These are phyloP conservation scores for Salix koriyanagi DNA, from an alignment of 345 rosid genomes.

Conservation along the genomic window DNA sequence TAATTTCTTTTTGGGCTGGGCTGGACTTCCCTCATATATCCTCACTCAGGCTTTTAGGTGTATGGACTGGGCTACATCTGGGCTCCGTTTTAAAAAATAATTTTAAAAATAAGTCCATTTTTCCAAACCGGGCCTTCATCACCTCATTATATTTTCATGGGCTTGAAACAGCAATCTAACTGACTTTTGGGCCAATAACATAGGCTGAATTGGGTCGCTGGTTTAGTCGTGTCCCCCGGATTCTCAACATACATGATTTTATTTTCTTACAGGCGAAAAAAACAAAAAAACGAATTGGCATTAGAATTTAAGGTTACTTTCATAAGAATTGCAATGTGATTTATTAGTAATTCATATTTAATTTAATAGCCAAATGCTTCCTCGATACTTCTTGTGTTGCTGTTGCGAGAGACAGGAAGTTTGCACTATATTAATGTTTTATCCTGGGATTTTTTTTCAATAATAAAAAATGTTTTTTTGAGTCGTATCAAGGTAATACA, in stretches of 20 bases:
- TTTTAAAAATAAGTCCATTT: not conserved
- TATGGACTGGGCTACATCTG: not conserved
- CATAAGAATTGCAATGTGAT: not conserved
- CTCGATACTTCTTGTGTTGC: not conserved
- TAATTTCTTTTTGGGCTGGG: not conserved
- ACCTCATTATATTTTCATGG: not conserved
- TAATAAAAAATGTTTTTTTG: too few relatives aligned
- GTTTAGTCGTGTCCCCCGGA: not conserved
- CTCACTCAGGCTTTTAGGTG: not conserved
- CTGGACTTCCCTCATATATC: not conserved
- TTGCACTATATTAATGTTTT: too few relatives aligned
- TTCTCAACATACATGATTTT: not conserved
- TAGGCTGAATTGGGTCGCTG: not conserved
- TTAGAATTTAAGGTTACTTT: too few relatives aligned
- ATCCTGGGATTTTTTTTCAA: too few relatives aligned
- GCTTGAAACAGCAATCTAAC: not conserved
- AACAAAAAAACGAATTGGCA: too few relatives aligned
- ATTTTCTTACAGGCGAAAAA: too few relatives aligned
- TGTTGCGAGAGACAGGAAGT: too few relatives aligned
- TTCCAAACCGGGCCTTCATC: not conserved
- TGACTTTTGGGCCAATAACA: fast-evolving
- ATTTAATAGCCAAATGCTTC: not conserved
- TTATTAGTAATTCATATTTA: not conserved
- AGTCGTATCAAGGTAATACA: too few relatives aligned
- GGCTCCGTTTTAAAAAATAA: not conserved